Conservation (phyloP, 148 eudicot species). For the Beta vulgaris region DNA sequence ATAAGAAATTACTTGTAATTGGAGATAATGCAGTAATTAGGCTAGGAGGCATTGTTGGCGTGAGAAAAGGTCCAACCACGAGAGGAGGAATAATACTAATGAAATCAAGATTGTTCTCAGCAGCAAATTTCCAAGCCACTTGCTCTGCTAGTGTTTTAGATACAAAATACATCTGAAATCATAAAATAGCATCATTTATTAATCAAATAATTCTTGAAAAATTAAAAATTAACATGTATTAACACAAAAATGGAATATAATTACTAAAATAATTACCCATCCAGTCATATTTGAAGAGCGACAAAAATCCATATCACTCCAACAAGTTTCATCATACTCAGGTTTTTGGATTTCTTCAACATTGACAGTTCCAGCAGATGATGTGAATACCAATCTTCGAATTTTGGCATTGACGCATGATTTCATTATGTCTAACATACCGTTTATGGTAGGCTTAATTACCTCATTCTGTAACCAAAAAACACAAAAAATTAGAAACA, state of each 20-base stretch:
- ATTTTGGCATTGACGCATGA: slow-evolving; percentile 74
- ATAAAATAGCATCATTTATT: neutral
- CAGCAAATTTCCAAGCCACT: slow-evolving; percentile 74
- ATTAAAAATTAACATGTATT: neutral
- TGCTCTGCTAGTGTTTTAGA: slow-evolving; percentile 80
- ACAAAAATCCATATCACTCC: slow-evolving; percentile 75
- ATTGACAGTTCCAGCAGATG: slow-evolving; percentile 83
- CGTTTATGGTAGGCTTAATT: slow-evolving; percentile 79
- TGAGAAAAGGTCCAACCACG: slow-evolving; percentile 87
- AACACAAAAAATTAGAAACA: neutral
- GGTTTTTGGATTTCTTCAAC: slow-evolving; percentile 48
- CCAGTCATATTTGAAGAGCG: slow-evolving; percentile 77
- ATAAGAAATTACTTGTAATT: slow-evolving; percentile 51
- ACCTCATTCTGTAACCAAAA: slow-evolving; percentile 65
- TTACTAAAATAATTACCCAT: slow-evolving; percentile 47
- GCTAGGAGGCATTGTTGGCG: slow-evolving; percentile 76
- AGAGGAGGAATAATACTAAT: slow-evolving; percentile 74
- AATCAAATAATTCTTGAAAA: neutral
- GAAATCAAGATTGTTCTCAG: slow-evolving; percentile 75
- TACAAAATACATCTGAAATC: slow-evolving; percentile 79
- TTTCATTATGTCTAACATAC: slow-evolving; percentile 65
- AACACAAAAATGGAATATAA: neutral
- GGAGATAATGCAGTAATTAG: slow-evolving; percentile 82
- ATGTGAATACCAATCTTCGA: slow-evolving; percentile 70
- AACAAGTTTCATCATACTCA: slow-evolving; percentile 60